phyloP scores from a whole-genome alignment of 495 filamentous ascomycete genomes.

The Aspergillus cristatus region DNA sequence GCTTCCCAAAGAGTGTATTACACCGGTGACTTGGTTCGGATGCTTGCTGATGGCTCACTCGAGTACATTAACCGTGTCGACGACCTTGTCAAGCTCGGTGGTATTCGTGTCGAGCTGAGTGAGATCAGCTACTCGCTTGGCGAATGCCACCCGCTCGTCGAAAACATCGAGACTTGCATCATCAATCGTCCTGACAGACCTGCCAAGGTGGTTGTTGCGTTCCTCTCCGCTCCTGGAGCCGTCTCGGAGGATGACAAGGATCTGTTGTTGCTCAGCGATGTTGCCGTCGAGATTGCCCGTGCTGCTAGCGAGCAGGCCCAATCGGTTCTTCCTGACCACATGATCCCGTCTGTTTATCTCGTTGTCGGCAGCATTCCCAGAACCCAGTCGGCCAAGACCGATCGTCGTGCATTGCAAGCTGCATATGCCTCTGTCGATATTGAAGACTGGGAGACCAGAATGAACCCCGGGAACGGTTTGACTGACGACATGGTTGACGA shows the following conservation, averaged over 20 bases:
- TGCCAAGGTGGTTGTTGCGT: slow-evolving; percentile 24
- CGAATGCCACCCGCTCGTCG: slow-evolving; percentile 18
- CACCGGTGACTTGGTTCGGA: slow-evolving; percentile 43
- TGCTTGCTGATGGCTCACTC: slow-evolving; percentile 33
- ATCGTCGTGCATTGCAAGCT: slow-evolving; percentile 19
- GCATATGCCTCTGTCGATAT: slow-evolving; percentile 20
- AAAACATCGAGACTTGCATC: slow-evolving; percentile 21
- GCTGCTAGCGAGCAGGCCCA: slow-evolving; percentile 17
- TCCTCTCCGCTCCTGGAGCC: slow-evolving; percentile 17
- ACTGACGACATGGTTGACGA: neutral
- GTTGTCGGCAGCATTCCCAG: slow-evolving; percentile 20
- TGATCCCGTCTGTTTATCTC: slow-evolving; percentile 26
- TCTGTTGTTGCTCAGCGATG: slow-evolving; percentile 6
- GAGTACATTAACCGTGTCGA: slow-evolving; percentile 32
- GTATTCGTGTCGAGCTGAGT: slow-evolving; percentile 29
- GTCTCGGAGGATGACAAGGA: slow-evolving; percentile 1
- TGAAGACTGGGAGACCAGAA: slow-evolving; percentile 19
- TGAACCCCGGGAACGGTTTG: slow-evolving; percentile 9
- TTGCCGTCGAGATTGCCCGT: slow-evolving; percentile 12
- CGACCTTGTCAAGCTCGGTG: slow-evolving; percentile 29
- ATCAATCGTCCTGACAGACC: slow-evolving; percentile 22
- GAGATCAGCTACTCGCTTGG: slow-evolving; percentile 27
- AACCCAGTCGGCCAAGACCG: slow-evolving; percentile 26
- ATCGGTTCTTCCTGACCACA: slow-evolving; percentile 18
- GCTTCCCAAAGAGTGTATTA: slow-evolving; percentile 29